Evolutionary conservation across 2,329 filamentous ascomycete genomes (phyloP), one percentile per base, ranked within the genome.

Genomic region (Aspergillus pseudoglaucus): DNA sequence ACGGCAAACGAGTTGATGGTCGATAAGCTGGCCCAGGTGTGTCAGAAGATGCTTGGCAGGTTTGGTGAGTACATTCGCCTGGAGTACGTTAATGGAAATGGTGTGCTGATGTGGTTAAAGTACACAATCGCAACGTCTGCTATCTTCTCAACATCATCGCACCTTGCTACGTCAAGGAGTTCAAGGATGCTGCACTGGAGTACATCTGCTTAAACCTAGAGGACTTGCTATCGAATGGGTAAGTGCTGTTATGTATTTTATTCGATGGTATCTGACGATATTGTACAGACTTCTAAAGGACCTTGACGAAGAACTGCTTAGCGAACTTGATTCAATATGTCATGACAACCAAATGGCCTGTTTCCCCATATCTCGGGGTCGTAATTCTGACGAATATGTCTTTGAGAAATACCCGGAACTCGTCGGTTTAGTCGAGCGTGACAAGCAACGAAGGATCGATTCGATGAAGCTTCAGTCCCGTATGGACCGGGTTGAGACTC

Each of bases 1-100:
- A 85, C 88, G 45, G 89, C 90, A 10, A 93, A 98, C 62, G 91
- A 98, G 67, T 73, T 98, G 48, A 96, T 98, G 90, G 78, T 98
- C 42, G 90, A 96, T 63, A 80, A 90, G 6, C 73, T 98, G 4
- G 89, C 88, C 4, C 88, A 95, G 64, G 83, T 94, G 23, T 97
- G 93, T 65, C 93, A 98, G 64, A 83, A 81, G 49, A 72, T 90
- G 18, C 80, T 97, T 50, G 90, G 90, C 32, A 81, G 81, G 44
- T 94, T 93, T 68, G 82, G 80, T 82, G 65, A 60, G 42, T 44
- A 30, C 25, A 30, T 12, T 39, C 22, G 22, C 4, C 18, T 35
- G 27, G 14, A 6, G 30, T n/a, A n/a, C 9, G n/a, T 10, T 42
- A 27, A 25, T 8, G n/a, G 9, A 15, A 17, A 22, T 48, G 42